Conservation (phyloP, 495 filamentous ascomycete genomes). For the Tirmania nivea region DNA sequence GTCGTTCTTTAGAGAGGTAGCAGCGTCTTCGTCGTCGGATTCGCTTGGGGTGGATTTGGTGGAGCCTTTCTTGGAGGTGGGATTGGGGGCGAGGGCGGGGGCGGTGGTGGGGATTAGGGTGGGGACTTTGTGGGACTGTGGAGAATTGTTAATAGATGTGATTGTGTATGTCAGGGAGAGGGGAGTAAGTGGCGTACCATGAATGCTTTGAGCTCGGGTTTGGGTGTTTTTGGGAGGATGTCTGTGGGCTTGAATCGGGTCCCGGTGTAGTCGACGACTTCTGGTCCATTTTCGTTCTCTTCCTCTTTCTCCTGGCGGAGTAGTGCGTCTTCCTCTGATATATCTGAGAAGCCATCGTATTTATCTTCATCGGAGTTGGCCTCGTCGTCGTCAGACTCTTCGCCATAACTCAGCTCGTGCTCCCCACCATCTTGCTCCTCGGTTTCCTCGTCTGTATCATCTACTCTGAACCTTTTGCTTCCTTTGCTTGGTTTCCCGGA, state of each 20-base stretch:
- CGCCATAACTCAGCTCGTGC: neutral
- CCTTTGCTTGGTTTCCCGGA: too few species aligned
- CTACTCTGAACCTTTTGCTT: neutral
- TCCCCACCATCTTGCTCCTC: conserved; percentile 10
- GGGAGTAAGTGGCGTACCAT: conserved; percentile 31
- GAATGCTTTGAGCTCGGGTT: conserved; percentile 53
- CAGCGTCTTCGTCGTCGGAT: conserved; percentile 29
- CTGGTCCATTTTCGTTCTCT: conserved; percentile 20
- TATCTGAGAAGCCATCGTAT: neutral
- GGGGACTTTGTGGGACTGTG: conserved; percentile 29
- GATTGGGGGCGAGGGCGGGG: conserved; percentile 7
- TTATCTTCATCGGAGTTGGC: conserved; percentile 1
- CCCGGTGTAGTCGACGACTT: conserved; percentile 46
- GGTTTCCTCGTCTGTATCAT: conserved; percentile 19
- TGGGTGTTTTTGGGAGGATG: conserved; percentile 28
- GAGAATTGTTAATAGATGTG: neutral
- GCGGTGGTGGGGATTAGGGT: conserved; percentile 23
- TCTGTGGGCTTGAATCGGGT: conserved; percentile 14
- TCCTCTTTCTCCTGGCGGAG: neutral
- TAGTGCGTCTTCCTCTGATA: neutral
- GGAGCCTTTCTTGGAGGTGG: conserved; percentile 20
- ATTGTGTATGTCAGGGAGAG: neutral
- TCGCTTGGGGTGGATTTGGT: conserved; percentile 11
- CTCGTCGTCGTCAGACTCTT: conserved; percentile 11
- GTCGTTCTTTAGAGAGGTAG: conserved; percentile 64